Percentiles rank a stretch among this genome's conserved stretches.
phyloP scores from a whole-genome alignment of 352 stramenopile genomes.

The Globisporangium lucens region DNA sequence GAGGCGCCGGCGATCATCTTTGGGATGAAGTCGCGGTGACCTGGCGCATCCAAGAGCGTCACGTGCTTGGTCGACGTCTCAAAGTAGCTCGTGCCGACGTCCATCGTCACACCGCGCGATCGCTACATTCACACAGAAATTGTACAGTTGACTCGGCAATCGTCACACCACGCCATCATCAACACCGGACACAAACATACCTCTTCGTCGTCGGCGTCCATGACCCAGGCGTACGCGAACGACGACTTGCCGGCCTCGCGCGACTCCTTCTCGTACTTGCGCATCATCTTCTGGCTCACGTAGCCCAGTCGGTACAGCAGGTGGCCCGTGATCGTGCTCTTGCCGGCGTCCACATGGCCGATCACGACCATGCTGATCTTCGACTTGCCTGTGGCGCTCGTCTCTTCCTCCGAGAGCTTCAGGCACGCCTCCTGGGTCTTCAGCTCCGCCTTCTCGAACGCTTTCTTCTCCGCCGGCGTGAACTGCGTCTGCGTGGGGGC shows the following conservation, averaged over 20 bases:
- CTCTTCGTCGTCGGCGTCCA: slow-evolving; percentile 87
- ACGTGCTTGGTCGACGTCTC: slow-evolving; percentile 89
- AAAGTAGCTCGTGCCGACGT: slow-evolving; percentile 94
- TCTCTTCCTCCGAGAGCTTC: slow-evolving; percentile 42
- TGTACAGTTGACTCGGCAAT: background rate
- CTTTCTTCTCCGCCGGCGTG: slow-evolving; percentile 53
- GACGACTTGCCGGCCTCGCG: slow-evolving; percentile 91
- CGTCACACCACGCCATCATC: background rate
- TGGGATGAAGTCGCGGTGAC: slow-evolving; percentile 96
- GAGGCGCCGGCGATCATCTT: slow-evolving; percentile 97
- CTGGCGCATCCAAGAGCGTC: slow-evolving; percentile 95
- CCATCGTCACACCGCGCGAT: slow-evolving; percentile 96
- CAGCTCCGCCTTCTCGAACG: slow-evolving; percentile 65
- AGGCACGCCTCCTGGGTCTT: slow-evolving; percentile 62
- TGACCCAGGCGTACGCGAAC: slow-evolving; percentile 95
- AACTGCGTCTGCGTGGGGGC: slow-evolving; percentile 44
- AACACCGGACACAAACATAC: slow-evolving; percentile 10
- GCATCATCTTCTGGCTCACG: slow-evolving; percentile 83
- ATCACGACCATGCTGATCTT: slow-evolving; percentile 95
- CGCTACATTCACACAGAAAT: slow-evolving; percentile 41
- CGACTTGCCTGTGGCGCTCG: slow-evolving; percentile 46
- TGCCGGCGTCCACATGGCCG: slow-evolving; percentile 97
- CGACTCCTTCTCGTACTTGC: slow-evolving; percentile 92
- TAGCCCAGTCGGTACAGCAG: slow-evolving; percentile 91
- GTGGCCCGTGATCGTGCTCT: slow-evolving; percentile 97